Percentiles rank a stretch among this genome's conserved stretches.
Evolutionary conservation across 345 rosid genomes (phyloP).

Genomic region (Dipteronia dyeriana): DNA sequence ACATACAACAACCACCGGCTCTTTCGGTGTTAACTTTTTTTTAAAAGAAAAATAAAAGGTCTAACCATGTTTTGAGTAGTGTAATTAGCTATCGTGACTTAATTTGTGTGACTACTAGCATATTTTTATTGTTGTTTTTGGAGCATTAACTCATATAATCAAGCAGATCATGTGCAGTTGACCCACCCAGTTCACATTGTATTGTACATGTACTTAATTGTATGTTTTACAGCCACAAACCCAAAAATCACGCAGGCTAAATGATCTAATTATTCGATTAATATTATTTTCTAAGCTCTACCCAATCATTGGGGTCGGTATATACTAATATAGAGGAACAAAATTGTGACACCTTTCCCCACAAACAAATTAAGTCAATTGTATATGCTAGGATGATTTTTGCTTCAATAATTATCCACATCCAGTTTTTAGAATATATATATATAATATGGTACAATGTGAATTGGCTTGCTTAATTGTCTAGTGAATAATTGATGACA

Average conservation of each 20-base stretch:
- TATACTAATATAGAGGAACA: no score
- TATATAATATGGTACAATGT: constrained; percentile 8
- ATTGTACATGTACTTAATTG: neutral
- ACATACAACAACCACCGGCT: no score
- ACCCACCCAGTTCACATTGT: constrained; percentile 23
- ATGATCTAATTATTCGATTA: constrained; percentile 21
- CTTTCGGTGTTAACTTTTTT: no score
- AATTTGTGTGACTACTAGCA: no score
- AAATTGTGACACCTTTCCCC: neutral
- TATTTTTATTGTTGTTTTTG: no score
- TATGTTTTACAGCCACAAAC: constrained; percentile 23
- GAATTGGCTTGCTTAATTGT: constrained; percentile 6
- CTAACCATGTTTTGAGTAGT: no score
- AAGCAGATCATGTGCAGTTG: no score
- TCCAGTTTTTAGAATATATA: neutral
- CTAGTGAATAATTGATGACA: neutral
- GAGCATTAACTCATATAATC: no score
- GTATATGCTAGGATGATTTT: neutral
- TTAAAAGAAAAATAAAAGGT: no score
- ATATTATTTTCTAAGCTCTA: neutral
- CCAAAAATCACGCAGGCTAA: constrained; percentile 41
- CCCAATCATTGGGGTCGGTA: constrained; percentile 28
- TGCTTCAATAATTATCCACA: neutral
- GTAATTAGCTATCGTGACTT: no score
- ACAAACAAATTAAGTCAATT: constrained; percentile 4